Evolutionary conservation across 345 rosid species (phyloP), one percentile per base, ranked within the genome.

Genomic region (Lepidium sativum): DNA sequence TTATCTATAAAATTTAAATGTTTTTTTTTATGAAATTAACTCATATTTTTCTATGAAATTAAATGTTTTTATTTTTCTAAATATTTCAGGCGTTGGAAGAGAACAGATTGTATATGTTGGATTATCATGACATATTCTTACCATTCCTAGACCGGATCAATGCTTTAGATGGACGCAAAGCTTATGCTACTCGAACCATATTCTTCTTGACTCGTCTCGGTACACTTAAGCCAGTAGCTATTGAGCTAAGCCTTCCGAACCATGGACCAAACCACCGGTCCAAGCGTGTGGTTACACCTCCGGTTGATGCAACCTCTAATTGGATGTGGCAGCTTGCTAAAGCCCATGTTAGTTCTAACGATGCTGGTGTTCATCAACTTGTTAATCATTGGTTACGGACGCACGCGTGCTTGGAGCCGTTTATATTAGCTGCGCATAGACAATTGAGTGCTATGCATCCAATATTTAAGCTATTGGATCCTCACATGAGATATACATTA

Each of bases 311-410:
- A 12, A 91, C 99, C 40, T 31, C 76, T 10, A 80, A 76, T 9
- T 95, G 99, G 99, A 62, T 80, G n/a, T 95, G 99, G 99, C 91
- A 85, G 67, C 91, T 95, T 1, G 97, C 99, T 21, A 95, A 88
- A 78, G 89, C 99, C 55, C 97, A 95, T 34, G 99, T 95, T 42
- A 75, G 91, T 76, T 80, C 99, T 57, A 95, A 95, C 8, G 95
- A 86, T 58, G 94, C 98, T 9, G 97, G 97, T 9, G 91, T 83
- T 34, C 99, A 95, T 82, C 99, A 95, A 29, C 86, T 95, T 9
- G 91, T 82, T 32, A 80, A 88, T 74, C 99, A 95, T 47, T 95
- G 94, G 95, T 68, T 78, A 79, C 82, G 96, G 0, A 95, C 99
- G 2, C 99, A 95, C 69, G 99, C 99, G 1, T 61, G 78, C 63